phyloP scores from a whole-genome alignment of 352 stramenopile species.

The Pythium rishiriense region DNA sequence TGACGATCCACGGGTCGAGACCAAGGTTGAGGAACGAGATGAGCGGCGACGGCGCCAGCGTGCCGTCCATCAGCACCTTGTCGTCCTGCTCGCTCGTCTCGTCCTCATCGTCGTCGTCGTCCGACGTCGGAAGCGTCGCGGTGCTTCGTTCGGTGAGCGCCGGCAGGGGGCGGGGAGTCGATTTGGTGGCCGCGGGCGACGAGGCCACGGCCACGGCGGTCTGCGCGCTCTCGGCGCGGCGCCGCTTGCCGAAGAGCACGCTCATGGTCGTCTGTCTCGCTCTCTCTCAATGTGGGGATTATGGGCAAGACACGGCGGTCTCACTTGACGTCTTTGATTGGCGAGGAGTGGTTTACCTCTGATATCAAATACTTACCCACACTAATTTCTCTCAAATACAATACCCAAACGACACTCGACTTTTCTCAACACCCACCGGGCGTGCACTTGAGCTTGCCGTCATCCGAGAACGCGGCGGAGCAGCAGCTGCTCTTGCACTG shows the following conservation, averaged over 20 bases:
- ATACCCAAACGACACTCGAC: slow-evolving; percentile 9
- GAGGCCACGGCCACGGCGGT: slow-evolving; percentile 9
- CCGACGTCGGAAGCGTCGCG: not conserved
- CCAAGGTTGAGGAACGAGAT: slow-evolving; percentile 86
- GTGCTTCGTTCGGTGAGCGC: not conserved
- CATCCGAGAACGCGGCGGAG: slow-evolving; percentile 25
- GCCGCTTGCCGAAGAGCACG: slow-evolving; percentile 77
- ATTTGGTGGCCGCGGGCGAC: not conserved
- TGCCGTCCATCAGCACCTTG: slow-evolving; percentile 47
- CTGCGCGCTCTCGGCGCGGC: slow-evolving; percentile 35
- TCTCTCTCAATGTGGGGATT: slow-evolving; percentile 1
- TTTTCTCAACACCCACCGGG: not conserved
- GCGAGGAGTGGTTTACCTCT: slow-evolving; percentile 8
- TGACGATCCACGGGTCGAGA: slow-evolving; percentile 86
- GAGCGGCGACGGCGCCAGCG: slow-evolving; percentile 41
- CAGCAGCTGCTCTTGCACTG: slow-evolving; percentile 5
- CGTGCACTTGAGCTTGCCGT: slow-evolving; percentile 30
- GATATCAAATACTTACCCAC: not conserved
- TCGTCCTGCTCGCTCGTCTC: slow-evolving; percentile 9
- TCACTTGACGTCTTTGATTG: slow-evolving; percentile 13
- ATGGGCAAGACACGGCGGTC: not conserved
- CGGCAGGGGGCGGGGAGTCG: slow-evolving; percentile 11
- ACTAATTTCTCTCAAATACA: slow-evolving; percentile 9
- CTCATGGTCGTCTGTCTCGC: slow-evolving; percentile 69
- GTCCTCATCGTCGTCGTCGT: slow-evolving; percentile 15